Percentiles rank a stretch among this genome's conserved stretches.
Evolutionary conservation across 202 grass and related monocot genomes (phyloP).

Genomic region (Carex sylvatica): DNA sequence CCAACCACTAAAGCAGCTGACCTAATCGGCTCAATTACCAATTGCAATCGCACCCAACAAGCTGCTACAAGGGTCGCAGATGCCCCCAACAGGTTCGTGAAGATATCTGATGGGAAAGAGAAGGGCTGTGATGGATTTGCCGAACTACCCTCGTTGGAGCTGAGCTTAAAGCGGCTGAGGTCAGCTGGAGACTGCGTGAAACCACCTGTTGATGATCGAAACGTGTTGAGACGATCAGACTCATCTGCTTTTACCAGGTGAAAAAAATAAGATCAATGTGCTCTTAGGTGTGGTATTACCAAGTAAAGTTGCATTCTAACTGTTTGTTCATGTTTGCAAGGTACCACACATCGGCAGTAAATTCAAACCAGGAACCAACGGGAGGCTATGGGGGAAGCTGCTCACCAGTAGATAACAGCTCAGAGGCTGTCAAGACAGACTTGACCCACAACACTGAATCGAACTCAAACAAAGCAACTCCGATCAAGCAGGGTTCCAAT

Average conservation of each 20-base stretch:
- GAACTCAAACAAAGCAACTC: constrained; percentile 47
- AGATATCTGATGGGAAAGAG: constrained; percentile 35
- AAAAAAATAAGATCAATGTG: constrained; percentile 65
- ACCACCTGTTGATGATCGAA: constrained; percentile 41
- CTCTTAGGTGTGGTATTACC: constrained; percentile 31
- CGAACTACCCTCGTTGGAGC: constrained; percentile 56
- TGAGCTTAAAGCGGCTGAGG: constrained; percentile 65
- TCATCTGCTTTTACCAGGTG: constrained; percentile 73
- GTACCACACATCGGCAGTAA: constrained; percentile 56
- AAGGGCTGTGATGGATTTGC: constrained; percentile 25
- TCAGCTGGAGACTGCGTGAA: constrained; percentile 33
- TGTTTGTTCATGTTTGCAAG: constrained; percentile 65
- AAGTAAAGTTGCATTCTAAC: constrained; percentile 49
- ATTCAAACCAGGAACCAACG: constrained; percentile 55
- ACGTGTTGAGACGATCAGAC: constrained; percentile 57
- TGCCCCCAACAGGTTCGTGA: constrained; percentile 44
- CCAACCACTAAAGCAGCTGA: constrained; percentile 54
- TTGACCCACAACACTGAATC: constrained; percentile 56
- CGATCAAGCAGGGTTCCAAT: constrained; percentile 59
- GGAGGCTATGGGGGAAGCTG: constrained; percentile 45
- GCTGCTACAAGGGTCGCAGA: constrained; percentile 29
- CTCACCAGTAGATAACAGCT: constrained; percentile 61
- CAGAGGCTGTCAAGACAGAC: constrained; percentile 60
- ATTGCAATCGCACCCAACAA: constrained; percentile 37
- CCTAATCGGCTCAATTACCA: constrained; percentile 65